These are phyloP conservation scores for Lachancea thermotolerans DNA, from an alignment of 805 yeast genomes.

Conservation along the genomic window DNA sequence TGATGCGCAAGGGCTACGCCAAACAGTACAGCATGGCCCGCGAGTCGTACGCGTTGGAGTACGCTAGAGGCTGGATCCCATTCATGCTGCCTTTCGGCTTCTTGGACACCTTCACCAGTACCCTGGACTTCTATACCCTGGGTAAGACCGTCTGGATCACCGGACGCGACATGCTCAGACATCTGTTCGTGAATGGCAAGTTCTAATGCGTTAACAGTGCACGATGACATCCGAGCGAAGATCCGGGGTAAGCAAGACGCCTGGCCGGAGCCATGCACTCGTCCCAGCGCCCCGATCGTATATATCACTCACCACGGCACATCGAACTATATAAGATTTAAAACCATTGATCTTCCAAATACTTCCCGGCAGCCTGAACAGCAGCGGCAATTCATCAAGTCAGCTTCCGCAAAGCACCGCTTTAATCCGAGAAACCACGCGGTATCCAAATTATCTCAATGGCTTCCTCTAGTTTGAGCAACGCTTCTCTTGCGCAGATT, in stretches of 20 bases:
- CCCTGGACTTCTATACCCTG: conserved; percentile 70
- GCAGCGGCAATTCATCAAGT: no score
- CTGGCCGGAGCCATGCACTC: not conserved
- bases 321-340: not conserved
- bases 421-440: not conserved
- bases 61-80: conserved; percentile 99
- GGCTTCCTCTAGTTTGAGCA: not conserved
- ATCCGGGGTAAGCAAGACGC: not conserved
- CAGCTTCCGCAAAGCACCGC: not conserved
- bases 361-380: not conserved
- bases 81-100: conserved; percentile 96
- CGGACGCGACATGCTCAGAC: conserved; percentile 67
- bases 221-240: not conserved
- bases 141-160: conserved; percentile 65
- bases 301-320: not conserved
- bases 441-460: not conserved
- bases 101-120: conserved; percentile 69
- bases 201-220: conserved; percentile 34
- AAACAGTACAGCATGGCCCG: conserved; percentile 85
- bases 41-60: conserved; percentile 81
- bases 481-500: conserved; percentile 5
- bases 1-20: conserved; percentile 59
- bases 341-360: not conserved
- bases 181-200: conserved; percentile 59
- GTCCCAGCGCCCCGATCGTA: not conserved